Evolutionary conservation across 176 grass and related monocot genomes (phyloP), one percentile per base, ranked within the genome.

Genomic region (Rhynchospora tenuis): DNA sequence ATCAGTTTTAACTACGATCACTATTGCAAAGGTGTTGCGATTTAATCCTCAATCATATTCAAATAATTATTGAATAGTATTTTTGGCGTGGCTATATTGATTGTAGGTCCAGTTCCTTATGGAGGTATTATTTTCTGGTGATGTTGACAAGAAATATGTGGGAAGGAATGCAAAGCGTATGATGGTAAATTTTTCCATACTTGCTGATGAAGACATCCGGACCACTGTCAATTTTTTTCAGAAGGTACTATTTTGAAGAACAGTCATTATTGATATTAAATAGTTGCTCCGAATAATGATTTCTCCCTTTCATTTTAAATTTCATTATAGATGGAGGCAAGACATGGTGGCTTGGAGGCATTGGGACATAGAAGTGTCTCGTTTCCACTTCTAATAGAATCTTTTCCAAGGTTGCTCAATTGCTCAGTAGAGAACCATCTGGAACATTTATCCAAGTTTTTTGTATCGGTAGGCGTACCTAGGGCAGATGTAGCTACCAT

Each of bases 221-320:
- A 87, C 79, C 83, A 93, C 92, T n/a, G 85, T 95, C 58, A 88
- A 89, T 22, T 94, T 98, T 87, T 98, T 93, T 64, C 90, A 95
- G 79, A 98, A 98, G 78, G 92, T 91, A 88, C 80, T 80, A 86
- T 77, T 58, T 73, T 42, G 73, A 76, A 55, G 73, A 55, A 3
- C 12, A 29, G 13, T 76, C 22, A 76, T 55, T 50, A 73, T 73
- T 6, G 42, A 56, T 59, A 59, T 2, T 46, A 9, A 12, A 31
- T 66, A 59, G 28, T 43, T 82, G 44, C 69, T 85, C 83, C 9
- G 62, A 26, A 51, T 65, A 70, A 66, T 22, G 42, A 69, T 13
- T 47, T 73, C 68, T 76, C 11, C 26, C 17, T 1, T 47, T 56
- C 31, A 7, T 59, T 81, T 78, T n/a, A 62, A 7, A 44, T 38